Percentiles rank a stretch among this genome's conserved stretches.
phyloP scores from a whole-genome alignment of 495 filamentous ascomycete species.

The Trypethelium eluteriae region DNA sequence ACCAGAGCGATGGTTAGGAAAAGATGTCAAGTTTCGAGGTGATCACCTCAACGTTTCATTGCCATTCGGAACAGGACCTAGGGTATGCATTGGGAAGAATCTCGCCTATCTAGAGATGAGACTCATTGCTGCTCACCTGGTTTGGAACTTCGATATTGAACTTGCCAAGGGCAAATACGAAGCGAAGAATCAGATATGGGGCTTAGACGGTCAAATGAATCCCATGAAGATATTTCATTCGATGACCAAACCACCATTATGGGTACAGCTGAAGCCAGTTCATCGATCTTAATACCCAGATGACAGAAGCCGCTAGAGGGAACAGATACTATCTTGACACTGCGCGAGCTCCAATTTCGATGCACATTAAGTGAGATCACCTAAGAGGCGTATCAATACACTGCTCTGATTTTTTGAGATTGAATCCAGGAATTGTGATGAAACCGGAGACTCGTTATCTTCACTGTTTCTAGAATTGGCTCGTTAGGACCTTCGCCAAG shows the following conservation, averaged over 20 bases:
- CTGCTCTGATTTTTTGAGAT: no score
- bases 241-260: neutral
- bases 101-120: slow-evolving; percentile 31
- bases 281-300: neutral
- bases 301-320: no score
- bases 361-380: no score
- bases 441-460: no score
- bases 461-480: no score
- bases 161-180: neutral
- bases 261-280: neutral
- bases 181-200: neutral
- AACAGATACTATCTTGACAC: no score
- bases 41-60: slow-evolving; percentile 29
- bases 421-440: no score
- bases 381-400: no score
- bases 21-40: slow-evolving; percentile 10
- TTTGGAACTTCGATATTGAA: slow-evolving; percentile 32
- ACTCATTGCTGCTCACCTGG: slow-evolving; percentile 26
- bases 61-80: slow-evolving; percentile 28
- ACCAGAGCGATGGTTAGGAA: slow-evolving; percentile 30
- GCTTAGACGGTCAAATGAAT: neutral
- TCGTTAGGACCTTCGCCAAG: no score
- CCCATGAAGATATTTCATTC: slow-evolving; percentile 4
- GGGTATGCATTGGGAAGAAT: slow-evolving; percentile 30
- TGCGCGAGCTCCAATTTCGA: no score